These are phyloP conservation scores for Naganishia cerealis DNA, from an alignment of 1,284 basidiomycete species.

Conservation along the genomic window DNA sequence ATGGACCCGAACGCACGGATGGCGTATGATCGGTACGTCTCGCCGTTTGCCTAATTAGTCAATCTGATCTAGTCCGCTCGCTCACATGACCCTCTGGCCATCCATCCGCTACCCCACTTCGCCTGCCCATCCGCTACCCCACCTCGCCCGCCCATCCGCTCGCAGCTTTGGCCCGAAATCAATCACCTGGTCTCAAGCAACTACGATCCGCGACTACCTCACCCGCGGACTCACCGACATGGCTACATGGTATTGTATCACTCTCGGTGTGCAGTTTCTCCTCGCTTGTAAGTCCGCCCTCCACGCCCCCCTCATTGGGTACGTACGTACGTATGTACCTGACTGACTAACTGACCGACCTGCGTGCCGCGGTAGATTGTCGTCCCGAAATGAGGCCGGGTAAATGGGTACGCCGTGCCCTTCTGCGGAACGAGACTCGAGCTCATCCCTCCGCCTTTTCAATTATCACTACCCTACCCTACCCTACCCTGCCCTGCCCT, in stretches of 20 bases:
- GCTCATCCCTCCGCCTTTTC: no score
- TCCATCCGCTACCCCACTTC: no score
- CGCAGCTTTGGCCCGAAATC: slow-evolving; percentile 20
- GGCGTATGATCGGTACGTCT: slow-evolving; percentile 24
- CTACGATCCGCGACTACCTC: slow-evolving; percentile 16
- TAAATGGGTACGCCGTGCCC: slow-evolving; percentile 10
- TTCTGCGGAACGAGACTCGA: no score
- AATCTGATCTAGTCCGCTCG: not conserved
- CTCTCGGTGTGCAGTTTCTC: slow-evolving; percentile 8
- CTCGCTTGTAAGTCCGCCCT: slow-evolving; percentile 12
- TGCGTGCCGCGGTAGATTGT: slow-evolving; percentile 3
- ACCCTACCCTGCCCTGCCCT: no score
- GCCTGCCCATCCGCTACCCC: not conserved
- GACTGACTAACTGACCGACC: not conserved
- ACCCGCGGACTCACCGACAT: slow-evolving; percentile 8
- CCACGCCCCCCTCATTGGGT: not conserved
- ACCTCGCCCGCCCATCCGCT: not conserved
- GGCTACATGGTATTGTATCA: slow-evolving; percentile 21
- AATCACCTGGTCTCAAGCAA: slow-evolving; percentile 13
- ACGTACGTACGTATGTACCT: not conserved
- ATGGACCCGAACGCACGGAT: slow-evolving; percentile 23
- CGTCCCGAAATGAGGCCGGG: slow-evolving; percentile 22
- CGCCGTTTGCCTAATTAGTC: not conserved
- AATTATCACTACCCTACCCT: no score
- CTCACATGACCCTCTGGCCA: not conserved